Conservation (phyloP, 257 asterid species). For the Rehmannia glutinosa region DNA sequence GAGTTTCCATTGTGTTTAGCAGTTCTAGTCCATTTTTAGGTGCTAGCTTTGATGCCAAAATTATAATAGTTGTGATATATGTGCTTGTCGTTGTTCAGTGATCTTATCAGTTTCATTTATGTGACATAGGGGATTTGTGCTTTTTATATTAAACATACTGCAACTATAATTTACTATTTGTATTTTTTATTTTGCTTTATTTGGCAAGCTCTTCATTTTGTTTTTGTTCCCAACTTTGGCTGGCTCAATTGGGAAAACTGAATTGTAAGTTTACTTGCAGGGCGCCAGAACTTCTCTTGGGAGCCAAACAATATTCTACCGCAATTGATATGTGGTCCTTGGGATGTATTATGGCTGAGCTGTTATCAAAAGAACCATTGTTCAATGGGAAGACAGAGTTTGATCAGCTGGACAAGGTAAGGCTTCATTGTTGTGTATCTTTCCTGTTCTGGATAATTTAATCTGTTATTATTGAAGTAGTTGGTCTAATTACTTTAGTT, state of each 20-base stretch:
- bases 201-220: neutral
- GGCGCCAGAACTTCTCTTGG: conserved; percentile 95
- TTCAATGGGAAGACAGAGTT: conserved; percentile 84
- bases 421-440: neutral
- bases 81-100: neutral
- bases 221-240: neutral
- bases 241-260: neutral
- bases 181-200: neutral
- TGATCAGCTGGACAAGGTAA: conserved; percentile 93
- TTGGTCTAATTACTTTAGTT: conserved; percentile 14
- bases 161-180: neutral
- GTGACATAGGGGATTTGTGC: neutral
- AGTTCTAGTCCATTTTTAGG: too few species aligned
- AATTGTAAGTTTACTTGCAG: conserved; percentile 33
- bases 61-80: neutral
- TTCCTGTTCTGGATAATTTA: neutral
- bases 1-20: too few species aligned
- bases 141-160: neutral
- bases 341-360: conserved; percentile 96
- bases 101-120: neutral
- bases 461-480: neutral
- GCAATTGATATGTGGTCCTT: conserved; percentile 99
- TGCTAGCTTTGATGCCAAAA: neutral
- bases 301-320: conserved; percentile 80
- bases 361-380: conserved; percentile 70